A percentile compares a stretch with the other conserved stretches of the same genome.
These are phyloP conservation scores for Solanum lignicaule DNA, from an alignment of 257 asterid species.

Conservation along the genomic window DNA sequence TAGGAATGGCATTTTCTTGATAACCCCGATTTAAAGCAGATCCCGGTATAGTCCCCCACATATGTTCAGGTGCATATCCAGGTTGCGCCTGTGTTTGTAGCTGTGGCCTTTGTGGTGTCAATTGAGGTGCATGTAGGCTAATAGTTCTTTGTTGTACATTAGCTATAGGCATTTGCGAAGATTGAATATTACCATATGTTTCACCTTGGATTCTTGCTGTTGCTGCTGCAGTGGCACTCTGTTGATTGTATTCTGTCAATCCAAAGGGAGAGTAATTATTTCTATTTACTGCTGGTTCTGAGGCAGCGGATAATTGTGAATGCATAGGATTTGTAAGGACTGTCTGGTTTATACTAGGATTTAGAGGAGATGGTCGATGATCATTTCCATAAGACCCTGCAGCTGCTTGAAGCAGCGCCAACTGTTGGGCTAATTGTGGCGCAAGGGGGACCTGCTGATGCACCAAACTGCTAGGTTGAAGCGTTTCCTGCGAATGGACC, in stretches of 20 bases:
- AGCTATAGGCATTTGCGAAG: conserved; percentile 4
- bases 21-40: neutral
- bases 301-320: conserved; percentile 21
- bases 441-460: conserved; percentile 18
- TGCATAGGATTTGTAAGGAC: conserved; percentile 12
- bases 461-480: conserved; percentile 3
- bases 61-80: conserved; percentile 20
- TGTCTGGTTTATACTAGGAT: conserved; percentile 17
- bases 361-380: conserved; percentile 23
- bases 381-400: neutral
- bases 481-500: conserved; percentile 2
- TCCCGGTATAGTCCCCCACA: neutral
- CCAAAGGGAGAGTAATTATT: conserved; percentile 21
- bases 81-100: conserved; percentile 10
- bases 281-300: conserved; percentile 31
- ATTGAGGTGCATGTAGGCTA: neutral
- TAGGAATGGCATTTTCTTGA: conserved; percentile 23
- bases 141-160: neutral
- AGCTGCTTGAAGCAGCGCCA: conserved; percentile 17
- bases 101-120: conserved; percentile 14
- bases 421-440: conserved; percentile 23
- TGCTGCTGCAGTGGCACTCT: neutral
- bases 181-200: conserved; percentile 10
- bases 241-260: conserved; percentile 20
- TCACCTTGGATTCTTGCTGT: conserved; percentile 7